phyloP scores from a whole-genome alignment of 1,284 basidiomycete species.

The Irpex sp. region DNA sequence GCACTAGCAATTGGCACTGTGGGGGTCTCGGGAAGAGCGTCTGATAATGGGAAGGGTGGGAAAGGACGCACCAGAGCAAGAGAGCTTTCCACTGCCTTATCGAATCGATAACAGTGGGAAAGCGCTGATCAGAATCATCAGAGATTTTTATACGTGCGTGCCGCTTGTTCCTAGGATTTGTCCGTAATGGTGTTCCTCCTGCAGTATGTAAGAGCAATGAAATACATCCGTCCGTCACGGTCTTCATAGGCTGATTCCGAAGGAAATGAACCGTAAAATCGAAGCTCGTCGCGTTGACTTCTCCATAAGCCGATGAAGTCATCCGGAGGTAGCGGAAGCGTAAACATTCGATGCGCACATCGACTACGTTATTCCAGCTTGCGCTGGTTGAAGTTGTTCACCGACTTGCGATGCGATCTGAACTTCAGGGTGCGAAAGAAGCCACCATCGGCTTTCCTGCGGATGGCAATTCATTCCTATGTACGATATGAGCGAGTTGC shows the following conservation, averaged over 20 bases:
- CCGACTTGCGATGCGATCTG: neutral
- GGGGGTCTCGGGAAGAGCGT: no score
- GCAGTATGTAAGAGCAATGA: neutral
- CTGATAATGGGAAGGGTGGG: neutral
- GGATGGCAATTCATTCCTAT: no score
- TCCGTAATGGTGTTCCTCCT: no score
- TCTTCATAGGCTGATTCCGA: neutral
- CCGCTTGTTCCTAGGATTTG: neutral
- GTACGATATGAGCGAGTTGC: no score
- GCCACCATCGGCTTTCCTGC: no score
- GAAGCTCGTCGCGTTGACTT: neutral
- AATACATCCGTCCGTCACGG: neutral
- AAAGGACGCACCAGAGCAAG: neutral
- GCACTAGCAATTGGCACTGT: no score
- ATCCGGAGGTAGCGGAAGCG: neutral
- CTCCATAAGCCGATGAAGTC: neutral
- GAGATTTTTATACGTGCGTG: neutral
- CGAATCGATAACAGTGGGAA: neutral
- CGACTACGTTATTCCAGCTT: no score
- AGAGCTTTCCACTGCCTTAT: neutral
- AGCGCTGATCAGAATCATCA: neutral
- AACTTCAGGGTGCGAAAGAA: neutral
- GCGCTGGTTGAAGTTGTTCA: no score
- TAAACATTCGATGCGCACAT: neutral
- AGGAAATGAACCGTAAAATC: neutral